Evolutionary conservation across 2,329 filamentous ascomycete species (phyloP).

Genomic region (Pseudodiploospora longispora): DNA sequence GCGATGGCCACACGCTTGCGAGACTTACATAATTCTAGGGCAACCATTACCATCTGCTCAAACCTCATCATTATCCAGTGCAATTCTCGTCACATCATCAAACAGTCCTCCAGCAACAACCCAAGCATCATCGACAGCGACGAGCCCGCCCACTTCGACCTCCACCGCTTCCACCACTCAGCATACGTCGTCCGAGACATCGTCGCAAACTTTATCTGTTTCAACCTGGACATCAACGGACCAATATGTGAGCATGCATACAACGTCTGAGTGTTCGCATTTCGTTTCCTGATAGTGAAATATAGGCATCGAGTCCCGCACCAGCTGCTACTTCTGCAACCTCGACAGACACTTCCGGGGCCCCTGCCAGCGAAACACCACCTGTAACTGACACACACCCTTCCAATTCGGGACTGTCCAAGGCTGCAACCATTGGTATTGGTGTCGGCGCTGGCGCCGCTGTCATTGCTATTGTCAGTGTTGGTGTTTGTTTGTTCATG

Average conservation of each 20-base stretch:
- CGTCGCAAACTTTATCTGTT: conserved; percentile 6
- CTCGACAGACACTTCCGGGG: neutral
- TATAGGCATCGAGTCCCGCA: neutral
- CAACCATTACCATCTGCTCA: conserved; percentile 4
- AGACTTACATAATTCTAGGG: conserved; percentile 2
- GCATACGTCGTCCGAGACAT: conserved; percentile 1
- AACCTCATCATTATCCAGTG: conserved; percentile 1
- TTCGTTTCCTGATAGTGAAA: too few species aligned
- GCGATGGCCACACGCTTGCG: too few species aligned
- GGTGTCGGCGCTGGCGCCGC: conserved; percentile 37
- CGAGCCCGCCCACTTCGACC: neutral
- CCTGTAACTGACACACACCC: conserved; percentile 3
- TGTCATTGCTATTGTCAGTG: conserved; percentile 29
- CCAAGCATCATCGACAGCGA: conserved; percentile 1
- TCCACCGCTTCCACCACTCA: conserved; percentile 1
- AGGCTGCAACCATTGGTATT: conserved; percentile 40
- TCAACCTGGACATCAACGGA: conserved; percentile 3
- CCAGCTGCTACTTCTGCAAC: conserved; percentile 3
- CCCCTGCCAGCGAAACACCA: conserved; percentile 7
- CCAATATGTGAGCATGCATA: too few species aligned
- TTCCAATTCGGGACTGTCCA: conserved; percentile 25
- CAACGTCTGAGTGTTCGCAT: too few species aligned
- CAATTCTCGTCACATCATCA: neutral
- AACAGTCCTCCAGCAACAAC: neutral
- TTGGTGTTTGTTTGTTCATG: conserved; percentile 32